A percentile compares a stretch with the other conserved stretches of the same genome.
phyloP scores from a whole-genome alignment of 176 grass and related monocot genomes.

The Paspalum notatum region DNA sequence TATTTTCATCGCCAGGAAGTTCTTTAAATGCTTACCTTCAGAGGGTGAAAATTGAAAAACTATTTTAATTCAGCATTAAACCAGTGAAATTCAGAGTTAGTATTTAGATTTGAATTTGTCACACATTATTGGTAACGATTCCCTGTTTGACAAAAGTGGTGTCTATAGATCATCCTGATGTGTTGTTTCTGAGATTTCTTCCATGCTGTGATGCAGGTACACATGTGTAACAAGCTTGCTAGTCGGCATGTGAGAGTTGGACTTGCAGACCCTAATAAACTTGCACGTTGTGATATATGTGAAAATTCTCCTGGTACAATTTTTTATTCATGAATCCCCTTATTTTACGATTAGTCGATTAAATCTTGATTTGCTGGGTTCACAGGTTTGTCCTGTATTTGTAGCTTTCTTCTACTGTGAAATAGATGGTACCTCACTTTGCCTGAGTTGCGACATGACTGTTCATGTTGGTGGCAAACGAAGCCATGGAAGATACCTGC shows the following conservation, averaged over 20 bases:
- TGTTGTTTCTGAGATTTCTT: constrained; percentile 2
- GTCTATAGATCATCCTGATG: constrained; percentile 16
- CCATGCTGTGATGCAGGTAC: constrained; percentile 65
- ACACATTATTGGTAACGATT: neutral
- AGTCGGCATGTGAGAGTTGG: constrained; percentile 98
- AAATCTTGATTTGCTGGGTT: constrained; percentile 4
- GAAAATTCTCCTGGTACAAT: constrained; percentile 84
- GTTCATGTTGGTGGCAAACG: constrained; percentile 98
- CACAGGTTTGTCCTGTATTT: constrained; percentile 17
- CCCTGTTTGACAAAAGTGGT: neutral
- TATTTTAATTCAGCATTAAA: constrained; percentile 10
- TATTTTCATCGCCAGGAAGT: neutral
- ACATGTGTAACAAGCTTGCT: constrained; percentile 99
- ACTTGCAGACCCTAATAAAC: constrained; percentile 85
- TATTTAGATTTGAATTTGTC: neutral
- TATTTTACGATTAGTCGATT: neutral
- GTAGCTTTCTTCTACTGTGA: constrained; percentile 99
- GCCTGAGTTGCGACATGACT: constrained; percentile 93
- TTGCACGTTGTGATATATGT: constrained; percentile 93
- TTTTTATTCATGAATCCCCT: neutral
- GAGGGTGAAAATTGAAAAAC: neutral
- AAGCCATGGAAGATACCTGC: constrained; percentile 88
- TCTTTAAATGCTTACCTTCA: neutral
- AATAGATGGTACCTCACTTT: constrained; percentile 96
- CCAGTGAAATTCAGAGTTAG: neutral